phyloP scores from a whole-genome alignment of 169 alveolate genomes.

The Pseudocohnilembus persalinus region DNA sequence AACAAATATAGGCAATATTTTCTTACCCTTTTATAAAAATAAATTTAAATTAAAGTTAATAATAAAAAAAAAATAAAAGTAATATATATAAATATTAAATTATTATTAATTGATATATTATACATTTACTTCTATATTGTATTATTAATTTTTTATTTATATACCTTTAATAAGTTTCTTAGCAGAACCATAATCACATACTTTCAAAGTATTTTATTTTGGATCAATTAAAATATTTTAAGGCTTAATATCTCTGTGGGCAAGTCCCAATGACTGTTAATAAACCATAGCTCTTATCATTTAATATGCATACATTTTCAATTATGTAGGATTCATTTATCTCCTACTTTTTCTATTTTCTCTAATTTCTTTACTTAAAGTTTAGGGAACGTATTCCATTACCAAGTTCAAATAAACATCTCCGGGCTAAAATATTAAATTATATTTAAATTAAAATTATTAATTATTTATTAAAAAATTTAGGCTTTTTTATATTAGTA shows the following conservation, averaged over 20 bases:
- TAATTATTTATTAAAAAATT: too few species aligned
- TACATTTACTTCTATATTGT: background rate
- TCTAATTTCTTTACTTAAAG: slow-evolving; percentile 65
- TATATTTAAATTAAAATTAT: background rate
- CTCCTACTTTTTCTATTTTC: slow-evolving; percentile 49
- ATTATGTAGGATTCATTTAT: slow-evolving; percentile 49
- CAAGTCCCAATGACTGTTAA: slow-evolving; percentile 66
- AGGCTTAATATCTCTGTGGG: slow-evolving; percentile 85
- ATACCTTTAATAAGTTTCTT: slow-evolving; percentile 53
- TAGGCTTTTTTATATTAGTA: background rate
- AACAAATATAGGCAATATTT: slow-evolving; percentile 72
- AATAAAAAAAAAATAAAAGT: background rate
- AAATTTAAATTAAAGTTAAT: background rate
- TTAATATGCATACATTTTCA: slow-evolving; percentile 69
- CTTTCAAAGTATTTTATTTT: slow-evolving; percentile 50
- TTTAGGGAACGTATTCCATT: slow-evolving; percentile 70
- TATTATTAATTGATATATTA: background rate
- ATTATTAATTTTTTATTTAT: background rate
- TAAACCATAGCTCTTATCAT: slow-evolving; percentile 69
- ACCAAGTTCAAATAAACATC: slow-evolving; percentile 75
- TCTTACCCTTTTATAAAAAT: slow-evolving; percentile 38
- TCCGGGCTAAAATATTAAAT: slow-evolving; percentile 19
- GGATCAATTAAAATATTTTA: slow-evolving; percentile 73
- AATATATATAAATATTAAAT: background rate
- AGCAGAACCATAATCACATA: slow-evolving; percentile 79